These are phyloP conservation scores for Trichoderma sp. DNA, from an alignment of 2,329 filamentous ascomycete genomes.

Conservation along the genomic window DNA sequence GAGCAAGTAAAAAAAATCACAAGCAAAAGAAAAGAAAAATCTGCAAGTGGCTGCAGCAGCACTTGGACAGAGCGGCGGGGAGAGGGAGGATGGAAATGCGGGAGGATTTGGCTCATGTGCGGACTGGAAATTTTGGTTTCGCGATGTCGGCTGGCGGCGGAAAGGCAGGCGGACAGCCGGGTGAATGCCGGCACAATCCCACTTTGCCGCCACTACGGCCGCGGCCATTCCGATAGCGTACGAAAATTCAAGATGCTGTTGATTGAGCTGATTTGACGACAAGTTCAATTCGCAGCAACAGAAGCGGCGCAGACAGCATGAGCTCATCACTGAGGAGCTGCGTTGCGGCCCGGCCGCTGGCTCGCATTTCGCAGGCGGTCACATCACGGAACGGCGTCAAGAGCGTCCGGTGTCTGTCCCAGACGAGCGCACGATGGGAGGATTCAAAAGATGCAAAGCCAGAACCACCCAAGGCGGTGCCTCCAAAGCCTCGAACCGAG, in stretches of 20 bases:
- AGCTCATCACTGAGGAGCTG: slow-evolving; percentile 43
- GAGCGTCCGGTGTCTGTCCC: slow-evolving; percentile 38
- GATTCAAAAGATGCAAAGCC: slow-evolving; percentile 25
- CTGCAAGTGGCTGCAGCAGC: slow-evolving; percentile 31
- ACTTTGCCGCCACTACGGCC: slow-evolving; percentile 16
- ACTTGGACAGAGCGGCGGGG: slow-evolving; percentile 26
- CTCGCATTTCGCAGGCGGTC: slow-evolving; percentile 27
- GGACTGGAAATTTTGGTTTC: slow-evolving; percentile 38
- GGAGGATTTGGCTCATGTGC: slow-evolving; percentile 26
- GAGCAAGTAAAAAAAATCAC: slow-evolving; percentile 21
- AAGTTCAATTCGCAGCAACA: slow-evolving; percentile 11
- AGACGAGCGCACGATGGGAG: slow-evolving; percentile 34
- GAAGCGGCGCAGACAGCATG: slow-evolving; percentile 39
- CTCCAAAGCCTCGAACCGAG: slow-evolving; percentile 29
- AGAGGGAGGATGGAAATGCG: slow-evolving; percentile 27
- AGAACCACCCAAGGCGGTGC: slow-evolving; percentile 24
- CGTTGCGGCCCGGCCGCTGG: slow-evolving; percentile 41
- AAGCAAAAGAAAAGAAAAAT: slow-evolving; percentile 15
- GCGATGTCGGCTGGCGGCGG: slow-evolving; percentile 38
- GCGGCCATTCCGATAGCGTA: slow-evolving; percentile 10
- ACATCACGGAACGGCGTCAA: slow-evolving; percentile 25
- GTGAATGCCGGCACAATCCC: slow-evolving; percentile 35
- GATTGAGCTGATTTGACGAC: background rate
- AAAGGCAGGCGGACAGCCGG: slow-evolving; percentile 36
- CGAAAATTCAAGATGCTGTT: slow-evolving; percentile 10